phyloP scores from a whole-genome alignment of 768 basidiomycete species.

The Leccinum fibrillosum region DNA sequence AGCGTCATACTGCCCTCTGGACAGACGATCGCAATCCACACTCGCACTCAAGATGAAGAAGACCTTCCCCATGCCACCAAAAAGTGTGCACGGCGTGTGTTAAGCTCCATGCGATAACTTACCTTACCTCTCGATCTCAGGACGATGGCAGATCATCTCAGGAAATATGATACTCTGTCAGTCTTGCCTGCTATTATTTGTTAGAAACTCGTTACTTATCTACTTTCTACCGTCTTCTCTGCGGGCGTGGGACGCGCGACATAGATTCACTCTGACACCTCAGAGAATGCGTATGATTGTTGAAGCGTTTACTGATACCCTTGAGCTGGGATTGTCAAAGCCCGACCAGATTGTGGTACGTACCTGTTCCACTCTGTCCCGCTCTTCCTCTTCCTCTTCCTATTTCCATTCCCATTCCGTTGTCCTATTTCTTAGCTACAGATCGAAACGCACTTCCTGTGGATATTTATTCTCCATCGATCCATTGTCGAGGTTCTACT shows the following conservation, averaged over 20 bases:
- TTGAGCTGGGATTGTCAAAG: slow-evolving; percentile 84
- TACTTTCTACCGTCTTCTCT: background rate
- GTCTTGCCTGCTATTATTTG: slow-evolving; percentile 31
- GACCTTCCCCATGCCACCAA: slow-evolving; percentile 93
- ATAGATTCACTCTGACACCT: slow-evolving; percentile 81
- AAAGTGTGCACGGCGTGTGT: slow-evolving; percentile 47
- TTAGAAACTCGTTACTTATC: slow-evolving; percentile 2
- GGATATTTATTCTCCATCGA: background rate
- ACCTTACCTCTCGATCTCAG: slow-evolving; percentile 34
- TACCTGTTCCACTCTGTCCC: slow-evolving; percentile 18
- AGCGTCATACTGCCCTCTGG: slow-evolving; percentile 70
- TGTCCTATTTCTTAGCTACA: background rate
- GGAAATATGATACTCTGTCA: slow-evolving; percentile 85
- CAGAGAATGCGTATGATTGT: slow-evolving; percentile 97
- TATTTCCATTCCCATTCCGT: slow-evolving; percentile 1
- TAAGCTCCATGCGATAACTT: background rate
- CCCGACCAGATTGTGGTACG: slow-evolving; percentile 84
- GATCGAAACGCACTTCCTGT: slow-evolving; percentile 4
- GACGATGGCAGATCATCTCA: slow-evolving; percentile 91
- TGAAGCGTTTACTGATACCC: slow-evolving; percentile 89
- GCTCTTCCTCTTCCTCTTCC: slow-evolving; percentile 5
- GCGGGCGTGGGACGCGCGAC: background rate
- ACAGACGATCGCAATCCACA: slow-evolving; percentile 81
- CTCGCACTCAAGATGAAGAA: slow-evolving; percentile 82
- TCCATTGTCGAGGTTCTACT: background rate